Percentiles rank a stretch among this genome's conserved stretches.
phyloP scores from a whole-genome alignment of 805 yeast species.

The Candida ipomoeae region DNA sequence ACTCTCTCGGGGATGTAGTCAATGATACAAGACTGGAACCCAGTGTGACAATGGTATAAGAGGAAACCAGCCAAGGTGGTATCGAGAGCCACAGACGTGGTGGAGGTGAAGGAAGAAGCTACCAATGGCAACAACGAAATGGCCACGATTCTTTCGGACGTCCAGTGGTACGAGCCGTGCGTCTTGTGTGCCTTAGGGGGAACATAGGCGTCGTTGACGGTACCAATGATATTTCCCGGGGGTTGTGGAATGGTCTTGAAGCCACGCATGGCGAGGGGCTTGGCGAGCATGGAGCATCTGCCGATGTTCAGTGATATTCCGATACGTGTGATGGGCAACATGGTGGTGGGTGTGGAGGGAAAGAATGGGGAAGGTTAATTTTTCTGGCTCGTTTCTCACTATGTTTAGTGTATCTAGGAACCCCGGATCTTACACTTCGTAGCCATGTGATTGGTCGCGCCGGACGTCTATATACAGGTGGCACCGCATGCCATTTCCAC shows the following conservation, averaged over 20 bases:
- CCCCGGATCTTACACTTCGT: slow-evolving; percentile 20
- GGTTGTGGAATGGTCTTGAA: slow-evolving; percentile 60
- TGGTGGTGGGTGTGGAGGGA: slow-evolving; percentile 1
- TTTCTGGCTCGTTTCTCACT: slow-evolving; percentile 4
- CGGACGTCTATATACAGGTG: neutral
- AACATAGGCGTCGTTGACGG: slow-evolving; percentile 67
- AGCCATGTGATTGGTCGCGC: slow-evolving; percentile 16
- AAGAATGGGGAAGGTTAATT: slow-evolving; percentile 2
- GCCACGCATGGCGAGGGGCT: slow-evolving; percentile 20
- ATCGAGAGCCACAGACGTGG: slow-evolving; percentile 51
- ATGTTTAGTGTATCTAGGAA: slow-evolving; percentile 4
- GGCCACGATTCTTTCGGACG: slow-evolving; percentile 59
- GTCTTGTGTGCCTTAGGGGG: slow-evolving; percentile 51
- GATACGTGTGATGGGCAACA: slow-evolving; percentile 28
- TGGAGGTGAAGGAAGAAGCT: slow-evolving; percentile 56
- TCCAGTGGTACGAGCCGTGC: slow-evolving; percentile 75
- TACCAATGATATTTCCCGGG: slow-evolving; percentile 68
- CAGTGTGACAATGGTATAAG: slow-evolving; percentile 63
- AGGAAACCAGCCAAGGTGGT: slow-evolving; percentile 51
- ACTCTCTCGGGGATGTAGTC: slow-evolving; percentile 77
- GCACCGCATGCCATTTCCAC: neutral
- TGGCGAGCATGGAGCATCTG: slow-evolving; percentile 23
- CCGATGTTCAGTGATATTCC: slow-evolving; percentile 21
- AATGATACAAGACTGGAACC: slow-evolving; percentile 71
- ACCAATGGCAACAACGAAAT: slow-evolving; percentile 61